Evolutionary conservation across 2,329 filamentous ascomycete genomes (phyloP).

Genomic region (Plenodomus lindquistii): DNA sequence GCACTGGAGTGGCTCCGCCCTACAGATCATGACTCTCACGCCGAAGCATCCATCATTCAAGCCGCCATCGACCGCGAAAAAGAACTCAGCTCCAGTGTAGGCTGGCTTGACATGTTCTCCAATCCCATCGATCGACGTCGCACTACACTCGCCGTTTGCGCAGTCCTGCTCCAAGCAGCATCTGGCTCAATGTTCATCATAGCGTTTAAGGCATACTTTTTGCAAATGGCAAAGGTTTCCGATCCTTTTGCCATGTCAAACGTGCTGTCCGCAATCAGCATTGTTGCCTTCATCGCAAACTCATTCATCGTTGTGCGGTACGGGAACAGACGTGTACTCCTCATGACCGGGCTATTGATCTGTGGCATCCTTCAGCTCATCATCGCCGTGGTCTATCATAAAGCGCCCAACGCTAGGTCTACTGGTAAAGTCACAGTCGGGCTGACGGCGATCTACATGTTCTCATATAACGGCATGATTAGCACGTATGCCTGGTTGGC

Average conservation of each 20-base stretch:
- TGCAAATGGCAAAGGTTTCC: slow-evolving; percentile 61
- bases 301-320: slow-evolving; percentile 56
- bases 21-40: slow-evolving; percentile 45
- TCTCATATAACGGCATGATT: slow-evolving; percentile 59
- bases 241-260: slow-evolving; percentile 62
- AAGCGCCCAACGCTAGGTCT: slow-evolving; percentile 39
- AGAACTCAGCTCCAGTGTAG: slow-evolving; percentile 30
- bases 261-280: slow-evolving; percentile 58
- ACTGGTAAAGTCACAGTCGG: slow-evolving; percentile 57
- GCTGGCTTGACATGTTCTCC: slow-evolving; percentile 43
- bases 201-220: slow-evolving; percentile 59
- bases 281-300: slow-evolving; percentile 60
- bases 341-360: slow-evolving; percentile 55
- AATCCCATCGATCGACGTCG: slow-evolving; percentile 41
- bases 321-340: slow-evolving; percentile 59
- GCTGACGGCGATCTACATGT: slow-evolving; percentile 58
- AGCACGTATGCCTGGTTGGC: slow-evolving; percentile 62
- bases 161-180: slow-evolving; percentile 43
- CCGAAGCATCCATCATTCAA: slow-evolving; percentile 35
- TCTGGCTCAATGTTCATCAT: slow-evolving; percentile 46
- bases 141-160: slow-evolving; percentile 40
- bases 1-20: slow-evolving; percentile 44
- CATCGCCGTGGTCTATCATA: slow-evolving; percentile 57
- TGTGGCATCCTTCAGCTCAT: slow-evolving; percentile 61
- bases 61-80: slow-evolving; percentile 41